Base-by-base conservation (phyloP, 2,329 filamentous ascomycete species). In the Phialemonium atrogriseum region DNA sequence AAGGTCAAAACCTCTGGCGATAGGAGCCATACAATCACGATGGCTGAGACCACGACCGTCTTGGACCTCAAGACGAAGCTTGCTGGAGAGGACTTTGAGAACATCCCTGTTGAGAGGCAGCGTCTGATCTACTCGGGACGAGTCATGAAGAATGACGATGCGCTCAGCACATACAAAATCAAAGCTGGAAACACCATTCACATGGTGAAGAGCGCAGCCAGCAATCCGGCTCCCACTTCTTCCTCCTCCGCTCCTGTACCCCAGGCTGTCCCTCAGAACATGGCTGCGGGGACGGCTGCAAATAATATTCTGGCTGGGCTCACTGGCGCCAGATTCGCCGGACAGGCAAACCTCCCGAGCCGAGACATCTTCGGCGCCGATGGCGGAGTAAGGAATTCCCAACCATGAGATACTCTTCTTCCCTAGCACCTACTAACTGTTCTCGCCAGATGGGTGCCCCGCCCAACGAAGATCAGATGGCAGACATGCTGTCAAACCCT, bases 1-100 rank as follows among this genome's bases (percentile, higher is more conserved):
- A 91, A 87, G 64, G 80, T 98, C 61, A 98, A 96, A 68, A 84
- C 85, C n/a, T 88, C 86, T n/a, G 82, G 80, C 48, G 88, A 95
- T 54, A 78, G 75, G 55, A 86, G 83, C 58, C 88, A 86, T 53
- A 79, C 74, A 32, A 67, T 98, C 54, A 93, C 86, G 35, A 79
- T 96, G 51, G 61, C 82, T 36, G 72, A 82, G 43, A 73, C 76
- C 21, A 84, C 81, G 29, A 83, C 81, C 7, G 81, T 96, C 25
- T 69, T 75, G 35, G 87, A 95, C 39, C 73, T 98, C 47, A 98
- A 98, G 71, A 74, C 73, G 40, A 94, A 89, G 67, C 78, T 98
- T 23, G 76, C 88, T 5, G 73, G 74, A 19, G 62, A 77, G 36
- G 86, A 94, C 47, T 85, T 80, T 52, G 89, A 93, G 56, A 81